phyloP scores from a whole-genome alignment of 1,284 basidiomycete genomes.

The Tilletia indica region DNA sequence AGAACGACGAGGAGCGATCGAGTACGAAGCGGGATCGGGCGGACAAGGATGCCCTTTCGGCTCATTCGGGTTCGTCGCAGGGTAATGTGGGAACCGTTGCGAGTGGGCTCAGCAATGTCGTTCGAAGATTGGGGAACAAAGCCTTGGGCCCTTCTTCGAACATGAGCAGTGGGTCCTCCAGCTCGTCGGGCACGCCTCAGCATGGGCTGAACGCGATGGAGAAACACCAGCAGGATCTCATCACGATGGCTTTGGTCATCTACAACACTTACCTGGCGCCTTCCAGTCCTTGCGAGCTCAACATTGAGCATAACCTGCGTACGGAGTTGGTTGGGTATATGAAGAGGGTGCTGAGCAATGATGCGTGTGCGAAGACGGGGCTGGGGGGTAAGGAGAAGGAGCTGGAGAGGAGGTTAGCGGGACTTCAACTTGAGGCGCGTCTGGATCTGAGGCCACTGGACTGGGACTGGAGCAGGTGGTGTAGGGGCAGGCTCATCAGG shows the following conservation, averaged over 20 bases:
- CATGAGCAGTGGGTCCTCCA: not conserved
- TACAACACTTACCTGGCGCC: constrained; percentile 93
- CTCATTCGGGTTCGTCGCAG: constrained; percentile 27
- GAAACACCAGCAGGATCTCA: constrained; percentile 89
- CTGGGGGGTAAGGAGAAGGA: constrained; percentile 21
- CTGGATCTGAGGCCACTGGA: not conserved
- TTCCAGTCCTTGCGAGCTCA: constrained; percentile 89
- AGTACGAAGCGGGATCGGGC: not conserved
- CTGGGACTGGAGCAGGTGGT: not conserved
- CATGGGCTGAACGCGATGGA: constrained; percentile 70
- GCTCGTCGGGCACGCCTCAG: constrained; percentile 11
- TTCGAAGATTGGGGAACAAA: constrained; percentile 5
- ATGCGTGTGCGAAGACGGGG: constrained; percentile 20
- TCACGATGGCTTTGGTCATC: constrained; percentile 89
- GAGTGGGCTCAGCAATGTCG: constrained; percentile 10
- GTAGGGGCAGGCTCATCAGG: not conserved
- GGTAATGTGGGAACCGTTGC: constrained; percentile 52
- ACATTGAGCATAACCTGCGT: constrained; percentile 93
- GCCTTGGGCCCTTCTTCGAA: constrained; percentile 9
- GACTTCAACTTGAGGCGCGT: not conserved
- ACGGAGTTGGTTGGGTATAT: constrained; percentile 91
- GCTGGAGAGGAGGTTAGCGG: constrained; percentile 9
- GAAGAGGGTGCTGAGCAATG: constrained; percentile 50
- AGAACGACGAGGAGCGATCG: constrained; percentile 16
- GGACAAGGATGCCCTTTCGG: constrained; percentile 5